phyloP scores from a whole-genome alignment of 2,329 filamentous ascomycete species.

The Coniella lustricola region DNA sequence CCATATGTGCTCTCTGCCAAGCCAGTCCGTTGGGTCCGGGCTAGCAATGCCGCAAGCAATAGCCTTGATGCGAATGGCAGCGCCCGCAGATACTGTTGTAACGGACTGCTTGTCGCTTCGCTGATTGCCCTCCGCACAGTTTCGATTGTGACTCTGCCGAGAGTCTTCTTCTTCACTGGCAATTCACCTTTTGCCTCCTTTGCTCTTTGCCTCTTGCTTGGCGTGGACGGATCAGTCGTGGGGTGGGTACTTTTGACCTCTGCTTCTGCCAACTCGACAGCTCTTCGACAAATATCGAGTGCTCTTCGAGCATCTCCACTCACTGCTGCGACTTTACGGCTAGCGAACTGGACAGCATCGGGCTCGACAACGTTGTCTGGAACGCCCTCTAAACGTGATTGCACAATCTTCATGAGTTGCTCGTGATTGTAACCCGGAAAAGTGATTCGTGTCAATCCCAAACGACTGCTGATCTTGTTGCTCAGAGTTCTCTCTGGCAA shows the following conservation, averaged over 20 bases:
- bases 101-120: constrained; percentile 85
- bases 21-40: constrained; percentile 73
- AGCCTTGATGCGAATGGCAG: constrained; percentile 79
- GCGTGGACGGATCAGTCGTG: constrained; percentile 46
- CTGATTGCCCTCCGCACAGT: constrained; percentile 92
- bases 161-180: constrained; percentile 29
- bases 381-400: constrained; percentile 84
- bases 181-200: constrained; percentile 21
- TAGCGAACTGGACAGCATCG: constrained; percentile 93
- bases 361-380: constrained; percentile 83
- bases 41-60: constrained; percentile 74
- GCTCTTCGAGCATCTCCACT: constrained; percentile 89
- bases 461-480: constrained; percentile 94
- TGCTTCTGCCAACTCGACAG: constrained; percentile 88
- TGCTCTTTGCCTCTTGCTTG: constrained; percentile 46
- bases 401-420: constrained; percentile 94
- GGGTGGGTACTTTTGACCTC: constrained; percentile 40
- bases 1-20: constrained; percentile 81
- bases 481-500: constrained; percentile 89
- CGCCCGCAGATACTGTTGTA: constrained; percentile 80
- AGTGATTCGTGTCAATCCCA: constrained; percentile 84
- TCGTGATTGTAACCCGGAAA: constrained; percentile 97
- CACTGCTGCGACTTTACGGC: constrained; percentile 92
- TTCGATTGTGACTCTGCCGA: constrained; percentile 72
- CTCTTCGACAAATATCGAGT: constrained; percentile 88